Base-by-base conservation (phyloP, 306 rosid species). In the Parietaria judaica region DNA sequence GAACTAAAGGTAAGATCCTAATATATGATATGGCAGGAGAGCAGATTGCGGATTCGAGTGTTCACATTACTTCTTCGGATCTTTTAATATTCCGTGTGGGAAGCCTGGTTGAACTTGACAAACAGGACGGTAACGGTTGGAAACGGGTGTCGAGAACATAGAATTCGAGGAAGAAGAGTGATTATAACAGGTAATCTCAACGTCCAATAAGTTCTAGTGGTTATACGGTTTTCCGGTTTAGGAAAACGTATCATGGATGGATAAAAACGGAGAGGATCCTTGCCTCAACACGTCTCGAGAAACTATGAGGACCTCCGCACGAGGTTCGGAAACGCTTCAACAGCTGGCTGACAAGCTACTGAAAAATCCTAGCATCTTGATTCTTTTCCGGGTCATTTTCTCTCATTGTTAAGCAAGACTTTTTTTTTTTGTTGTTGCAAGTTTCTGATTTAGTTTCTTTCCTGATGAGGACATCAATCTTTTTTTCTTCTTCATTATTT, bases 211-310 rank as follows among this genome's bases (percentile, higher is more conserved):
- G 31, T 23, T 0, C 2, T 1, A 23, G 31, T 23, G 31, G 1
- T 23, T 23, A 23, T 23, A 23, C 31, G 31, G 31, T 2, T 23
- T 23, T 2, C 31, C 31, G 31, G 31, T 23, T 23, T 23, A 0
- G 31, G 2, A 23, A 23, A 23, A 23, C 31, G 31, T 23, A 23
- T 23, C 31, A 23, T 23, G 2, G 31, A 23, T 23, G 31, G 31
- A 23, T 0, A 23, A 23, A 0, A 23, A 23, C 15, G 79, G 66
- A 65, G 89, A 88, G 47, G 99, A 92, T 76, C 86, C 94, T 17
- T 79, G 99, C 61, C 85, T 88, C 0, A 77, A 23, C 56, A 64
- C 57, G 99, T 88, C 46, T 48, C 80, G 54, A 67, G 49, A 65
- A 76, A 45, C 39, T 75, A 68, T 3, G 66, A 80, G n/a, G 79